A percentile compares a stretch with the other conserved stretches of the same genome.
These are phyloP conservation scores for Camellia oleifera DNA, from an alignment of 179 eudicot species.

Conservation along the genomic window DNA sequence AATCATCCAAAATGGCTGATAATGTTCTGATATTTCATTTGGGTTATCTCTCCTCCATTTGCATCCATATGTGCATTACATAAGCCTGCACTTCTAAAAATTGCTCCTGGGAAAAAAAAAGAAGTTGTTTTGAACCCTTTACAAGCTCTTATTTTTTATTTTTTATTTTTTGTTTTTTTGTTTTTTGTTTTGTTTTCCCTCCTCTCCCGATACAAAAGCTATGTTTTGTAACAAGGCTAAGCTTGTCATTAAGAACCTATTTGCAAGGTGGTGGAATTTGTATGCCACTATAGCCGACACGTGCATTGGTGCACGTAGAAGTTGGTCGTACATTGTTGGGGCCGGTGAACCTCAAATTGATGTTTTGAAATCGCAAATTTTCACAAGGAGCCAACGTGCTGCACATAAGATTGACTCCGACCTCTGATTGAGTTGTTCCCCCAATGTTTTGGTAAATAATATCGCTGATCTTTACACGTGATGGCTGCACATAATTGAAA, in stretches of 20 bases:
- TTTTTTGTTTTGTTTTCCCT: neutral
- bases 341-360: constrained; percentile 29
- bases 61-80: neutral
- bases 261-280: constrained; percentile 36
- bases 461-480: constrained; percentile 50
- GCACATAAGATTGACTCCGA: constrained; percentile 45
- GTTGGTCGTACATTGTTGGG: constrained; percentile 13
- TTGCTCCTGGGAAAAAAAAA: too few species aligned
- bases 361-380: constrained; percentile 39
- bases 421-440: constrained; percentile 45
- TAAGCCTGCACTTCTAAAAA: neutral
- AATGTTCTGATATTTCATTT: neutral
- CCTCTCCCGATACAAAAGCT: too few species aligned
- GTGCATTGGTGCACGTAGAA: constrained; percentile 46
- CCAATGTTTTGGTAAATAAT: constrained; percentile 43
- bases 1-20: neutral
- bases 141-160: neutral
- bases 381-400: constrained; percentile 56
- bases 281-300: constrained; percentile 26
- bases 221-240: too few species aligned
- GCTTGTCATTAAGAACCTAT: neutral
- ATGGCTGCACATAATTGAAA: constrained; percentile 30
- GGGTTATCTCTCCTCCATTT: neutral
- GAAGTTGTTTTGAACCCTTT: neutral
- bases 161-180: neutral